Base-by-base conservation (phyloP, 805 yeast genomes). In the Saccharomyces mikatae region DNA sequence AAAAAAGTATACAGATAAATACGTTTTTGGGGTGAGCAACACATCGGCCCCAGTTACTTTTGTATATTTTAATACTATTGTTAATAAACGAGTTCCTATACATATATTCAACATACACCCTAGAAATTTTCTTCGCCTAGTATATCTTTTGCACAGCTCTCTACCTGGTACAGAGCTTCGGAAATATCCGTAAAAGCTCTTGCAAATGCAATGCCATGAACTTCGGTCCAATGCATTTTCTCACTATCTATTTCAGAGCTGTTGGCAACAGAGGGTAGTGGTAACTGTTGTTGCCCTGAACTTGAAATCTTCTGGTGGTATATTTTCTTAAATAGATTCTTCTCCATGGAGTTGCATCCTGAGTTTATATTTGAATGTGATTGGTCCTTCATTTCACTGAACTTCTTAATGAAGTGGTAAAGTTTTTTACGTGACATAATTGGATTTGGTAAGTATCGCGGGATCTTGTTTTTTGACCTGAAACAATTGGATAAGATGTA, bases 191-290 rank as follows among this genome's bases (percentile, higher is more conserved):
- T 77, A 56, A 76, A 76, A 0, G 81, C 76, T 50, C 76, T 71
- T 1, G 80, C 72, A 60, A 77, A 77, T 0, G 80, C 80, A 67
- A 77, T 71, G 10, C 78, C 78, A 57, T 78, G 81, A 29, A 78
- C 72, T 48, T 74, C 75, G 9, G 72, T 71, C 82, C 81, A 78
- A 56, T 76, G 73, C 11, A 67, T 54, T 58, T 67, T 68, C 56
- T 66, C 66, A 29, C 44, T 36, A 6, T 36, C 44, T 36, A 36
- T 36, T 36, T 36, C 44, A 17, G 44, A 57, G 57, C 46, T 54
- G 44, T 36, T 36, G 4, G 44, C 44, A 6, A 36, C 44, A 8
- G 52, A 11, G 17, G 44, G 44, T 22, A 36, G 21, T 6, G 44
- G 24, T 2, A 36, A 21, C 11, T 36, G 44, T 30, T 47, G 49